A percentile compares a stretch with the other conserved stretches of the same genome.
Conservation (phyloP, 2,329 filamentous ascomycete genomes). For the Ophiostoma novo-ulmi region DNA sequence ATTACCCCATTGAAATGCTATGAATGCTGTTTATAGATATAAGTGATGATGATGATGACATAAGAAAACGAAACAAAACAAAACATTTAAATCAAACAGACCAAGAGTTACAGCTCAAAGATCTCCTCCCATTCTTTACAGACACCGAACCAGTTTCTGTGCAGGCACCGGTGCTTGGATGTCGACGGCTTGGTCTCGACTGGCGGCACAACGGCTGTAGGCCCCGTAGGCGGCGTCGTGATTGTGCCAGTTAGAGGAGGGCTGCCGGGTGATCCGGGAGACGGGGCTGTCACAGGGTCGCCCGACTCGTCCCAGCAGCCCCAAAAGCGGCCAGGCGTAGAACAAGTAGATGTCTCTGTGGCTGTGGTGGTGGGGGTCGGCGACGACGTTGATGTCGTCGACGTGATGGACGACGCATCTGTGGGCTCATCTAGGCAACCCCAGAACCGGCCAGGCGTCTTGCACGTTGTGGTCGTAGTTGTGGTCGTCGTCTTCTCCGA, state of each 20-base stretch:
- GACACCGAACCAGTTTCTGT: slow-evolving; percentile 38
- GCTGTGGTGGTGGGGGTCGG: slow-evolving; percentile 16
- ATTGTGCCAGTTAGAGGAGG: not conserved
- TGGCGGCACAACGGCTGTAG: slow-evolving; percentile 21
- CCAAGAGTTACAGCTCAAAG: slow-evolving; percentile 27
- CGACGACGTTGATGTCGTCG: slow-evolving; percentile 28
- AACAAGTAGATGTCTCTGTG: slow-evolving; percentile 27
- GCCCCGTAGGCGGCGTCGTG: slow-evolving; percentile 20
- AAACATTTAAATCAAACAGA: not conserved
- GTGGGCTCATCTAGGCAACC: slow-evolving; percentile 55
- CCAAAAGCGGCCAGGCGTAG: slow-evolving; percentile 29
- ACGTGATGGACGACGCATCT: slow-evolving; percentile 33
- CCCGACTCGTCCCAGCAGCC: slow-evolving; percentile 27
- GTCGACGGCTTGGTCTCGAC: slow-evolving; percentile 26
- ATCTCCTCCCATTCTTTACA: slow-evolving; percentile 39
- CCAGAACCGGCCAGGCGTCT: slow-evolving; percentile 59
- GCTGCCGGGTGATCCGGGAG: not conserved
- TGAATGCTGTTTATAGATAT: not conserved
- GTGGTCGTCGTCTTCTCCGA: slow-evolving; percentile 38
- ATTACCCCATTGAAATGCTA: slow-evolving; percentile 6
- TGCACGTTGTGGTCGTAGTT: slow-evolving; percentile 43
- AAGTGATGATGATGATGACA: not conserved
- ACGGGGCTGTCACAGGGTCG: slow-evolving; percentile 17
- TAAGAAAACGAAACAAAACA: not conserved
- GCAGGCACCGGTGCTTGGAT: slow-evolving; percentile 34